phyloP scores from a whole-genome alignment of 1,284 basidiomycete species.

The Psilocybe mexicana region DNA sequence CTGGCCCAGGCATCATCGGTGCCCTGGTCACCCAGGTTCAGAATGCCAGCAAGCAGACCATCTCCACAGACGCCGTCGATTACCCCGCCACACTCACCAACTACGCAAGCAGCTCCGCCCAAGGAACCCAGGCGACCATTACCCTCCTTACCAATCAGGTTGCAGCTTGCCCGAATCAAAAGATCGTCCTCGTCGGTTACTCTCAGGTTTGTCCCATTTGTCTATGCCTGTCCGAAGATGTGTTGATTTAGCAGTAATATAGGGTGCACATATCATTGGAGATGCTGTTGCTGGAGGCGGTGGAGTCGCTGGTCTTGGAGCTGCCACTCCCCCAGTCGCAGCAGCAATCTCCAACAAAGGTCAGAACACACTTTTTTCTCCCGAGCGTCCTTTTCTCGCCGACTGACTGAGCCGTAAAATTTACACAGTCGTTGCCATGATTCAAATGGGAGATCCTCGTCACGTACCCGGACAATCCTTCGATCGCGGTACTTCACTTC shows the following conservation, averaged over 20 bases:
- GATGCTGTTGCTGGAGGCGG: constrained; percentile 27
- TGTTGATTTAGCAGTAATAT: neutral
- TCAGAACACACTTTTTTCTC: neutral
- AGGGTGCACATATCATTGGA: constrained; percentile 29
- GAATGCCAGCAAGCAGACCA: constrained; percentile 25
- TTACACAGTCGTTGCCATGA: constrained; percentile 21
- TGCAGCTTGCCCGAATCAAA: constrained; percentile 27
- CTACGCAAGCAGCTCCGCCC: constrained; percentile 25
- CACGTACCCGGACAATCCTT: constrained; percentile 27
- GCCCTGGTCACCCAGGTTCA: constrained; percentile 27
- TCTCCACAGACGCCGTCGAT: constrained; percentile 27
- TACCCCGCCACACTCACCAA: constrained; percentile 31
- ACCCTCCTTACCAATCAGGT: constrained; percentile 24
- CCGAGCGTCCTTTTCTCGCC: neutral
- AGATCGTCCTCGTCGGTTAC: constrained; percentile 32
- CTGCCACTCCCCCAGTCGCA: constrained; percentile 21
- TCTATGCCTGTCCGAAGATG: neutral
- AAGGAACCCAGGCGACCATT: constrained; percentile 28
- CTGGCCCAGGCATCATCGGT: constrained; percentile 29
- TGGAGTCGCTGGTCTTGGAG: constrained; percentile 18
- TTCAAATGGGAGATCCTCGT: constrained; percentile 29
- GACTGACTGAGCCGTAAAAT: neutral
- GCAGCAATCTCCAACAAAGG: constrained; percentile 24
- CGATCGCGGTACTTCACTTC: constrained; percentile 23
- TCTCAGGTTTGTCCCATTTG: constrained; percentile 22